Percentiles rank a stretch among this genome's conserved stretches.
Evolutionary conservation across 2,329 filamentous ascomycete genomes (phyloP).

Genomic region (Xylariaceae sp.): DNA sequence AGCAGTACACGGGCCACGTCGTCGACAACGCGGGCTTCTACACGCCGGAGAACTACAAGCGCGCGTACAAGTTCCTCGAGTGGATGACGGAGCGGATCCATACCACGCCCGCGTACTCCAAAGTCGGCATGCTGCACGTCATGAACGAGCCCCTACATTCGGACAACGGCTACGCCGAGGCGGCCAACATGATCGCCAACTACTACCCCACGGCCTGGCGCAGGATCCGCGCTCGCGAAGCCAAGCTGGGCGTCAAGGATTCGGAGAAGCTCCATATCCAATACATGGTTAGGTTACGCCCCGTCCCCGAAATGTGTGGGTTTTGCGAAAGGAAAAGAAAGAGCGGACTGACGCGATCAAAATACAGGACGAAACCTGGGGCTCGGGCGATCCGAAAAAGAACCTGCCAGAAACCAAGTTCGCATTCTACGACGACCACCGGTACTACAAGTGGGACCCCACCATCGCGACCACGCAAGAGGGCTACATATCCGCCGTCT

Average conservation of each 20-base stretch:
- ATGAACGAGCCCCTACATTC: conserved; percentile 43
- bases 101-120: conserved; percentile 37
- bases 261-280: conserved; percentile 42
- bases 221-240: conserved; percentile 41
- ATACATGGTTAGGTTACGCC: too few species aligned
- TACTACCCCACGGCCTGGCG: conserved; percentile 43
- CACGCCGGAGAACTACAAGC: conserved; percentile 42
- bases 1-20: conserved; percentile 38
- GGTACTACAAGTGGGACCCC: conserved; percentile 40
- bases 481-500: conserved; percentile 45
- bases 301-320: too few species aligned
- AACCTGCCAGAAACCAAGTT: conserved; percentile 30
- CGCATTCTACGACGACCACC: conserved; percentile 32
- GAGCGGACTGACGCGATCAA: neutral
- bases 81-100: conserved; percentile 45
- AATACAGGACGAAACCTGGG: conserved; percentile 36
- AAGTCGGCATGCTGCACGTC: conserved; percentile 46
- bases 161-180: conserved; percentile 22
- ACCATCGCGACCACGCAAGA: conserved; percentile 38
- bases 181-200: conserved; percentile 31
- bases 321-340: too few species aligned
- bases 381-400: conserved; percentile 42
- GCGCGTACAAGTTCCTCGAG: conserved; percentile 42
- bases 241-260: conserved; percentile 31
- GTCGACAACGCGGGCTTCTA: conserved; percentile 40